Evolutionary conservation across 1,284 basidiomycete species (phyloP).

Genomic region (Pseudozyma sp.): DNA sequence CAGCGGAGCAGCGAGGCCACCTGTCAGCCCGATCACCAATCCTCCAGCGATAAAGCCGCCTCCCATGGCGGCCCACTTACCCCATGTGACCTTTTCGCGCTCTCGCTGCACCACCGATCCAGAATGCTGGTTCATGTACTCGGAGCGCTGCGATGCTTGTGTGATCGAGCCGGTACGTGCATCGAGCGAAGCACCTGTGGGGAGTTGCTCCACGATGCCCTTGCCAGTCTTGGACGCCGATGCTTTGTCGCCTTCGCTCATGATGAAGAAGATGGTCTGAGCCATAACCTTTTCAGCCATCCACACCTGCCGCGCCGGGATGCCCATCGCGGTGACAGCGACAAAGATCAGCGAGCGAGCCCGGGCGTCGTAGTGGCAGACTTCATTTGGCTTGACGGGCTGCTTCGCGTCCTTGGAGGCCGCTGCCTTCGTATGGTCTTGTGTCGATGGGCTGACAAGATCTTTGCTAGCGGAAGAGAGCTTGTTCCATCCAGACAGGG

Average conservation of each 20-base stretch:
- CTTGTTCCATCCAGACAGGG: slow-evolving; percentile 42
- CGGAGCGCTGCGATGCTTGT: slow-evolving; percentile 42
- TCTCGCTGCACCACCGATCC: slow-evolving; percentile 50
- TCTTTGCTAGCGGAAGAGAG: slow-evolving; percentile 43
- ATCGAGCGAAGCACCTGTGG: slow-evolving; percentile 43
- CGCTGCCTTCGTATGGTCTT: background rate
- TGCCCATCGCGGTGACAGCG: slow-evolving; percentile 55
- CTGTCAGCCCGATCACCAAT: slow-evolving; percentile 57
- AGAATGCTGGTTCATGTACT: slow-evolving; percentile 61
- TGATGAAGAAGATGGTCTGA: slow-evolving; percentile 62
- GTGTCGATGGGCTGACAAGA: slow-evolving; percentile 16
- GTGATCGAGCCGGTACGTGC: slow-evolving; percentile 35
- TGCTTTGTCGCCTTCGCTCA: slow-evolving; percentile 49
- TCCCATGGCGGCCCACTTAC: slow-evolving; percentile 57
- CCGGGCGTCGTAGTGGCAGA: slow-evolving; percentile 62
- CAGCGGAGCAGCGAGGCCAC: slow-evolving; percentile 61
- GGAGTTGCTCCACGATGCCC: slow-evolving; percentile 50
- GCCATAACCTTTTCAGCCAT: slow-evolving; percentile 62
- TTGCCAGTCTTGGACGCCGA: slow-evolving; percentile 48
- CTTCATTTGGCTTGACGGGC: slow-evolving; percentile 61
- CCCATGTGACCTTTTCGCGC: slow-evolving; percentile 57
- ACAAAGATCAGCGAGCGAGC: slow-evolving; percentile 61
- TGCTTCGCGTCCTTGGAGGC: slow-evolving; percentile 16
- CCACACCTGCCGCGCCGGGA: slow-evolving; percentile 43
- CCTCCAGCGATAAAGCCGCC: slow-evolving; percentile 59